Base-by-base conservation (phyloP, 2,329 filamentous ascomycete species). In the Alternaria ethzedia region DNA sequence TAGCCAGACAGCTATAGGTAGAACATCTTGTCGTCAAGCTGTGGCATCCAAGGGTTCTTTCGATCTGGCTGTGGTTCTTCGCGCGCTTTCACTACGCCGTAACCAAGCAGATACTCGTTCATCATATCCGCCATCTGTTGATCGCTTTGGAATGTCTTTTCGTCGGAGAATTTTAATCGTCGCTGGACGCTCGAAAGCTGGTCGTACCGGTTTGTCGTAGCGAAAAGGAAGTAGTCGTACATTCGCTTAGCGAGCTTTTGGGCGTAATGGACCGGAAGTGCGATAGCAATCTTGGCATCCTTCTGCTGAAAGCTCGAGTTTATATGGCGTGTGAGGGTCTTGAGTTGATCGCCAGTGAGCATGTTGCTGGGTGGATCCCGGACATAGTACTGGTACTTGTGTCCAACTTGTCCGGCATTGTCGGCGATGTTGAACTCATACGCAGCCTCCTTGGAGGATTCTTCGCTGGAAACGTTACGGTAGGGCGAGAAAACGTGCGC, bases 1-100 rank as follows among this genome's bases (percentile, higher is more conserved):
- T 2, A 28, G 26, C 26, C 26, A 23, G 7, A 13, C 21, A 6
- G 6, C 26, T 32, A 62, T 20, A 62, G 47, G 30, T 62, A 62
- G 21, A 62, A 62, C 59, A 62, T 62, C 36, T 50, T 54, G 10
- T 54, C 59, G 20, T 62, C 54, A 21, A 62, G 21, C n/a, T 41
- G 6, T 23, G 30, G 7, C n/a, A 41, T 12, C 50, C 58, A 61
- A 52, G 43, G 58, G 23, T 55, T 55, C 25, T 20, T 54, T 12
- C 51, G 41, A 8, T 32, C 17, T 11, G 41, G 26, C 23, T 41
- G 13, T 2, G 32, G 2, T 21, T 10, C 11, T n/a, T 1, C 41
- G 13, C 11, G 9, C n/a, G 26, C 46, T n/a, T 26, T 4, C 3
- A 43, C 23, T n/a, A 3, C 12, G 7, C 32, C 51, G 41, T 54